Evolutionary conservation across 2,329 filamentous ascomycete species (phyloP), one percentile per base, ranked within the genome.

Genomic region (Colletotrichum sp.): DNA sequence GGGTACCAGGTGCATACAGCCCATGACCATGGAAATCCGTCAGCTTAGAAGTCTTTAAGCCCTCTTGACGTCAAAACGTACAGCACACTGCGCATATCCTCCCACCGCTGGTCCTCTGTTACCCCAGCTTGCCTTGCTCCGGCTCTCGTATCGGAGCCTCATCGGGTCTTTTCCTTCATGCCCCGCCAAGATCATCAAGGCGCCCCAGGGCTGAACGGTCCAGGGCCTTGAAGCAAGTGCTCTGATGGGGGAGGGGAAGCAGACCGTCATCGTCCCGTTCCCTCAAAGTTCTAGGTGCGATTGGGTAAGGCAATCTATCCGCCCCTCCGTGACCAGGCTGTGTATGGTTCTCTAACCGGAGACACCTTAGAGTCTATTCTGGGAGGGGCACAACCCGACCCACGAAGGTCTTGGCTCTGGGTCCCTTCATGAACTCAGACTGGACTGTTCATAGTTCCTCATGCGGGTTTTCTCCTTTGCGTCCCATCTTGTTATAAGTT

Each of bases 21-120:
- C 16, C 62, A 22, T 16, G n/a, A 44, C 32, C 22, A 24, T 26
- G 22, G 22, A 30, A 34, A 18, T 34, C 70, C 64, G 70, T 73
- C 74, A 74, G 70, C 70, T 76, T 76, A 66, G 68, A 73, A 32
- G n/a, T 30, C 34, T 65, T 64, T 39, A 73, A 69, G 70, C 70
- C 70, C 68, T 60, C 48, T 73, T 76, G 74, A 74, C 70, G 74
- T 74, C 74, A 74, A 76, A 76, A 65, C 59, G 44, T 62, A 39
- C 57, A 48, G 24, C 32, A 34, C 34, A 28, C 18, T 18, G 48
- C 34, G 24, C 28, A 71, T 48, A 62, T 32, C 39, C 63, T 34
- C 32, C 59, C 70, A 60, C 64, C 64, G 70, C 28, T 48, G 44
- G 9, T 64, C 16, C 36, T 55, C 6, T n/a, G 15, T 22, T 48